Percentiles rank a stretch among this genome's conserved stretches.
Conservation (phyloP, 371 early-diverging fungal species). For the Mucor sp. region DNA sequence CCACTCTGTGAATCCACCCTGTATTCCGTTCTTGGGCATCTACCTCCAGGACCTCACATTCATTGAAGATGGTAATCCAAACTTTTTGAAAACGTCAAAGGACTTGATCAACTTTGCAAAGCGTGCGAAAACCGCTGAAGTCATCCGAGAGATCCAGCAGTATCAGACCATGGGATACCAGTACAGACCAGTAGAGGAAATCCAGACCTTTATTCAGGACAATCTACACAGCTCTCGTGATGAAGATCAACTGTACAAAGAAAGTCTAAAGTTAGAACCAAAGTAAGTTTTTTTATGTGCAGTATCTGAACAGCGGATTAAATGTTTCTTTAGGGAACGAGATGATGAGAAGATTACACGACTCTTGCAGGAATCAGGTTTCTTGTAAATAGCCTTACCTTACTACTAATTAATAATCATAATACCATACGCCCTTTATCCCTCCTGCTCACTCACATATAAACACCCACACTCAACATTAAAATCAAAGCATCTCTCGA, state of each 20-base stretch:
- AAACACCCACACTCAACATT: not conserved
- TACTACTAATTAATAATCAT: not conserved
- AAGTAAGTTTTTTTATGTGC: slow-evolving; percentile 37
- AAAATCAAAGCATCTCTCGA: not conserved
- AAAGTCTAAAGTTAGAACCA: slow-evolving; percentile 85
- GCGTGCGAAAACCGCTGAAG: slow-evolving; percentile 85
- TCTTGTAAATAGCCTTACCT: slow-evolving; percentile 57
- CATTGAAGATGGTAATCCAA: slow-evolving; percentile 92
- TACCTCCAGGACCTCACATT: slow-evolving; percentile 93
- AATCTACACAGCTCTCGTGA: slow-evolving; percentile 55
- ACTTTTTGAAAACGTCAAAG: slow-evolving; percentile 55
- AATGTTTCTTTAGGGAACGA: slow-evolving; percentile 58
- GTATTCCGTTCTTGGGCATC: slow-evolving; percentile 92
- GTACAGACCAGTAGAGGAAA: slow-evolving; percentile 79
- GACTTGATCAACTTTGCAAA: slow-evolving; percentile 93
- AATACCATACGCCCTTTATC: not conserved
- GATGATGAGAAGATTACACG: slow-evolving; percentile 90
- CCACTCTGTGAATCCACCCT: slow-evolving; percentile 88
- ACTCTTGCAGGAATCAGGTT: slow-evolving; percentile 84
- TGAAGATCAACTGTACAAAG: slow-evolving; percentile 69
- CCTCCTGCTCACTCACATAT: not conserved
- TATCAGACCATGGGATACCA: slow-evolving; percentile 87
- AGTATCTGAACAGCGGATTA: not conserved
- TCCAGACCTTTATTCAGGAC: slow-evolving; percentile 75
- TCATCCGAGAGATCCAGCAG: slow-evolving; percentile 92